Evolutionary conservation across 2,329 filamentous ascomycete species (phyloP), one percentile per base, ranked within the genome.

Genomic region (Fusarium tanahbumbuense): DNA sequence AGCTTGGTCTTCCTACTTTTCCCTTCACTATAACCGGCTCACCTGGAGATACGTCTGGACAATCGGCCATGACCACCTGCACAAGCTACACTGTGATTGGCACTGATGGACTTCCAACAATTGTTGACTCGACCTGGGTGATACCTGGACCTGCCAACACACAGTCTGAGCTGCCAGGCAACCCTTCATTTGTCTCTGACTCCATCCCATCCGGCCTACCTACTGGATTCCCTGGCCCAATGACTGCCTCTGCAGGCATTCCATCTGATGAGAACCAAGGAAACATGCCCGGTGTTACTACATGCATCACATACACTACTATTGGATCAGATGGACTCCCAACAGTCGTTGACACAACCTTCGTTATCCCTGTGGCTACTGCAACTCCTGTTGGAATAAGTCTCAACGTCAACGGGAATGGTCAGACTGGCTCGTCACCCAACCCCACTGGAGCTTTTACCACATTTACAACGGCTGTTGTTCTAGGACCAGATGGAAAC

Each of bases 71-170:
- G 45, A 61, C 58, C 18, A 73, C 65, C 20, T 70, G 66, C 60
- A 72, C 72, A 12, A 76, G 60, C 25, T 75, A 70, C 60, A 76
- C 74, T 34, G 59, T 62, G 23, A 72, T 60, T 53, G 74, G 73
- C 40, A 15, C 63, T 2, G 56, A 75, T 60, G 73, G 73, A 30
- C 59, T 72, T n/a, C 73, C 75, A 18, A 79, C 76, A 15, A 61
- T 78, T 44, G 61, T 78, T 16, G 78, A 79, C 48, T 74, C 78
- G 6, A 80, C 78, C 13, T 74, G 77, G 68, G 69, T 78, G 9
- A 64, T 79, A 25, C 70, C 75, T 25, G 71, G 64, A 32, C 70
- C 72, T 53, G 47, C 63, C 40, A 57, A 63, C 25, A 66, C 75
- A 22, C 72, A 74, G 13, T 60, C 71, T 2, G 69, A 49, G 11